Evolutionary conservation across 73 alveolate species (phyloP).

Genomic region (Uronychia binucleata): DNA sequence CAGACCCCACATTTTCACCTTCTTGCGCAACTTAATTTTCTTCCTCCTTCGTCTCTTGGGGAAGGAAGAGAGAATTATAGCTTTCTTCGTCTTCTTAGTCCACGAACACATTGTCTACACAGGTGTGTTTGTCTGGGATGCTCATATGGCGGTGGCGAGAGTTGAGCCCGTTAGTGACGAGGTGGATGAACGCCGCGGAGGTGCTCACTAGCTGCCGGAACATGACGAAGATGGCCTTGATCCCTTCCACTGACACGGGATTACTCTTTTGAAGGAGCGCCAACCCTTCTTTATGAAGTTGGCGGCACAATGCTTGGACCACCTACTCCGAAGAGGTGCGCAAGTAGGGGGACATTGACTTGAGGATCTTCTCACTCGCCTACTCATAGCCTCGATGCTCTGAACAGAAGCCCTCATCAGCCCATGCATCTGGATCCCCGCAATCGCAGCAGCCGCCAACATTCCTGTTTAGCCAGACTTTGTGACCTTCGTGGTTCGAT

Average conservation of each 20-base stretch:
- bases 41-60: too few relatives aligned
- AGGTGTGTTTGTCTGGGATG: neutral
- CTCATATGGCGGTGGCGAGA: conserved; percentile 4
- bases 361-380: neutral
- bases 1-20: too few relatives aligned
- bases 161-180: neutral
- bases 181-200: conserved; percentile 13
- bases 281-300: conserved; percentile 13
- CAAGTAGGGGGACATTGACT: conserved; percentile 18
- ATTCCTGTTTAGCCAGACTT: conserved; percentile 59
- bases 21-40: too few relatives aligned
- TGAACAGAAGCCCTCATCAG: conserved; percentile 62
- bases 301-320: conserved; percentile 1
- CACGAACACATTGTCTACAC: neutral
- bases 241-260: too few relatives aligned
- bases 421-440: conserved; percentile 83
- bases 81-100: conserved; percentile 5
- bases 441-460: conserved; percentile 81
- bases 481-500: conserved; percentile 69
- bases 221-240: too few relatives aligned
- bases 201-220: too few relatives aligned
- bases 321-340: conserved; percentile 16
- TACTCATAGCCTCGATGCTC: conserved; percentile 65
- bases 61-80: too few relatives aligned
- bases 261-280: too few relatives aligned